Evolutionary conservation across 1,139 yeast species (phyloP), one percentile per base, ranked within the genome.

Genomic region (Eremothecium gossypii): DNA sequence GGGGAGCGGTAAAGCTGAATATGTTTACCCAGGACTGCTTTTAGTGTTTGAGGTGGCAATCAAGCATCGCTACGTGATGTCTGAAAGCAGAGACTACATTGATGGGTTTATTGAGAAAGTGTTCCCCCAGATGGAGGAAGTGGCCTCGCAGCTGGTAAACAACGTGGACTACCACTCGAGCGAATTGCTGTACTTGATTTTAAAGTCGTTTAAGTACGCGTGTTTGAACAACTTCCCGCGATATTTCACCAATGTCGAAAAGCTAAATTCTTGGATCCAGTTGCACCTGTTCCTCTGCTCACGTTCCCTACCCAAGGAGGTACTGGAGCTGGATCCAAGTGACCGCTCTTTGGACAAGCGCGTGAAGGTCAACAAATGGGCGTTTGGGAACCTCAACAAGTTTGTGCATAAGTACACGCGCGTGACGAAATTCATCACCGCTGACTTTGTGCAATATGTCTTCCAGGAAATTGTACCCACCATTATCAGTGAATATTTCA

Each of bases 301-400:
- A 48, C 76, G 77, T 68, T 70, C 70, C 4, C 67, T 81, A 7
- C 91, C 95, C 1, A 59, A 62, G 5, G 71, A 71, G 36, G 73
- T 77, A 0, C 54, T 75, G 53, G 69, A 69, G 4, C 53, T 76
- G 7, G 81, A 77, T 20, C 69, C 69, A 14, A 71, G 71, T 14
- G 83, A 76, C 39, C 69, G 82, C 46, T 52, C 63, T 2, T 44
- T 65, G 20, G 70, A 71, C 51, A 76, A 75, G 34, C 63, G 83
- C 51, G 68, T 76, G 23, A 79, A 79, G 52, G 71, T 81, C 31
- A 75, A 76, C 42, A 82, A 82, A 60, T 81, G 89, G 89, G 77
- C 80, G 41, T 79, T 77, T 60, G 86, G 80, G 27, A 81, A 81
- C 53, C 61, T 81, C 44, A 76, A 76, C 49, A 69, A 82, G 53